Percentiles rank a stretch among this genome's conserved stretches.
Conservation (phyloP, 345 rosid genomes). For the Gynandropsis gynandra region DNA sequence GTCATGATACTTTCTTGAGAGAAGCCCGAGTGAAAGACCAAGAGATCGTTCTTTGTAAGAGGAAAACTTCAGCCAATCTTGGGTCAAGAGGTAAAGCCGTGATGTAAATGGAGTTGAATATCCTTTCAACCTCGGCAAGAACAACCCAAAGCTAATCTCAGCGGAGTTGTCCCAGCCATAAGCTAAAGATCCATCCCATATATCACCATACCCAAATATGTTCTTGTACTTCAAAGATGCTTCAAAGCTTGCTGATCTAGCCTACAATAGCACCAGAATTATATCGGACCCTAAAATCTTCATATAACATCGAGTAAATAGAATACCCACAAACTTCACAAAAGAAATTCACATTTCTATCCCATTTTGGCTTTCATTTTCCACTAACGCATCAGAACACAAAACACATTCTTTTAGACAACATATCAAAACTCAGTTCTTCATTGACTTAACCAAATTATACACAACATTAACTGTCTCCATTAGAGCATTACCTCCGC, state of each 20-base stretch:
- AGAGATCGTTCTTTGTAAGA: constrained; percentile 74
- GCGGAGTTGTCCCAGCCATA: constrained; percentile 68
- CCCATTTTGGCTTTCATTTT: background rate
- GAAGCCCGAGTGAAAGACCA: constrained; percentile 73
- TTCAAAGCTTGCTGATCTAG: constrained; percentile 78
- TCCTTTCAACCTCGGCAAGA: constrained; percentile 75
- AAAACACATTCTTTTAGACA: background rate
- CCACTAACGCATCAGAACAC: background rate
- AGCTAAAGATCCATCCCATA: constrained; percentile 79
- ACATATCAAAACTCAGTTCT: constrained; percentile 10
- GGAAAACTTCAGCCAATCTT: constrained; percentile 78
- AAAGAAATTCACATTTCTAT: too few species aligned
- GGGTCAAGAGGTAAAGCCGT: constrained; percentile 58
- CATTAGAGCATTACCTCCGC: constrained; percentile 46
- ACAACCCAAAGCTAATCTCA: constrained; percentile 75
- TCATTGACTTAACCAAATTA: constrained; percentile 1
- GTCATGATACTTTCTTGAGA: constrained; percentile 60
- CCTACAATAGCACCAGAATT: constrained; percentile 41
- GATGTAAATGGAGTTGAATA: constrained; percentile 56
- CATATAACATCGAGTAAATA: background rate
- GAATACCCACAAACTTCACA: too few species aligned
- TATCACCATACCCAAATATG: constrained; percentile 79
- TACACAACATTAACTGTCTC: constrained; percentile 8
- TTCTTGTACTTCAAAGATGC: constrained; percentile 77
- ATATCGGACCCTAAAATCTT: background rate